Conservation (phyloP, 306 rosid species). For the Corylus heterophylla region DNA sequence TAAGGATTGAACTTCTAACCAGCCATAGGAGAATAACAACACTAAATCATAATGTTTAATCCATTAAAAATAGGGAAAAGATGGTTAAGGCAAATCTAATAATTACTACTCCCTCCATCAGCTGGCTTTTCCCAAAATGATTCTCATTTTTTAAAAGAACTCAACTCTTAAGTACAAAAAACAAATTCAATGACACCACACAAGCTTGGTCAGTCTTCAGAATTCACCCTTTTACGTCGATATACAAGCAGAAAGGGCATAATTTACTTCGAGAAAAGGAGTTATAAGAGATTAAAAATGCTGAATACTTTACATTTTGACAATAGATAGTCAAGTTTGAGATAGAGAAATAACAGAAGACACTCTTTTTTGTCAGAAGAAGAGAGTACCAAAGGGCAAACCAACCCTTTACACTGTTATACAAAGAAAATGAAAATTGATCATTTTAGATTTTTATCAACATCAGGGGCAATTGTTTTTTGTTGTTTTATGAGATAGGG, state of each 20-base stretch:
- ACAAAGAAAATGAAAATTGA: neutral
- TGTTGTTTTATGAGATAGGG: neutral
- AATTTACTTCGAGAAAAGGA: neutral
- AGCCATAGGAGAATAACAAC: slow-evolving; percentile 6
- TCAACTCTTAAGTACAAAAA: neutral
- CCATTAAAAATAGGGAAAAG: neutral
- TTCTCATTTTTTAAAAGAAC: neutral
- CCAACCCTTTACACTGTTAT: neutral
- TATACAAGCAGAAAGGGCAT: neutral
- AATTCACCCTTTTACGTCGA: neutral
- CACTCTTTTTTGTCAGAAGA: neutral
- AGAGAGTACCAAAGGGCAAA: neutral
- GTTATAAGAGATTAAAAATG: neutral
- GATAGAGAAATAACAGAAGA: neutral
- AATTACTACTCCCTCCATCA: neutral
- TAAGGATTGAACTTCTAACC: slow-evolving; percentile 22
- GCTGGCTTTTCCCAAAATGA: neutral
- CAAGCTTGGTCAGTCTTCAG: neutral
- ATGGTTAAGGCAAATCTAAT: neutral
- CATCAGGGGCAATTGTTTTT: neutral
- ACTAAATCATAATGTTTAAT: neutral
- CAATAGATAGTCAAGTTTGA: neutral
- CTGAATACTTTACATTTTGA: neutral
- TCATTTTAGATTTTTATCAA: neutral
- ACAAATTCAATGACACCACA: neutral